Conservation (phyloP, 2,329 filamentous ascomycete genomes). For the Byssochlamys sp. region DNA sequence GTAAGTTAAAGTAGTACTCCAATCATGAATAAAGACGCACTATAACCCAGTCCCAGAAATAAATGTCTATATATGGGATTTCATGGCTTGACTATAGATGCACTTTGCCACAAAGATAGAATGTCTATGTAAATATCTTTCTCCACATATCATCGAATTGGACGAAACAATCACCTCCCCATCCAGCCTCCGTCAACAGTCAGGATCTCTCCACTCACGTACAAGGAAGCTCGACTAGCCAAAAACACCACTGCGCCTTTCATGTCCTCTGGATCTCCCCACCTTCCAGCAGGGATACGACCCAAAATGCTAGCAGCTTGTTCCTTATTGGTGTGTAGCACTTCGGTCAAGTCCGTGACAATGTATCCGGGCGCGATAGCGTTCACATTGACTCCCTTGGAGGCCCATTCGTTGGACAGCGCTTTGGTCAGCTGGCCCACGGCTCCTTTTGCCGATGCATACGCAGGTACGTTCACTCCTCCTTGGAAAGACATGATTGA, state of each 20-base stretch:
- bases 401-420: conserved; percentile 75
- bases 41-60: too few relatives aligned
- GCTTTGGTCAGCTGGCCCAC: conserved; percentile 78
- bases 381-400: conserved; percentile 73
- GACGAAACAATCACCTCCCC: conserved; percentile 51
- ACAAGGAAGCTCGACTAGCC: conserved; percentile 62
- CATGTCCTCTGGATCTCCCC: conserved; percentile 79
- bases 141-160: too few relatives aligned
- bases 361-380: conserved; percentile 85
- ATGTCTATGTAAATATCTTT: too few relatives aligned
- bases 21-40: too few relatives aligned
- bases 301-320: conserved; percentile 64
- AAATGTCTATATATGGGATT: too few relatives aligned
- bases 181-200: conserved; percentile 90
- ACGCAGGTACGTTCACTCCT: conserved; percentile 77
- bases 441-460: conserved; percentile 76
- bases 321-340: conserved; percentile 61
- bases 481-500: conserved; percentile 76
- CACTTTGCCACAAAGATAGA: too few relatives aligned
- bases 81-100: too few relatives aligned
- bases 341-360: conserved; percentile 87
- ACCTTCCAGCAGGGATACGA: conserved; percentile 72
- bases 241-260: conserved; percentile 72
- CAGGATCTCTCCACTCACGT: conserved; percentile 72
- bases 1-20: too few relatives aligned